Conservation (phyloP, 2,329 filamentous ascomycete genomes). For the Cryphonectria radicalis region DNA sequence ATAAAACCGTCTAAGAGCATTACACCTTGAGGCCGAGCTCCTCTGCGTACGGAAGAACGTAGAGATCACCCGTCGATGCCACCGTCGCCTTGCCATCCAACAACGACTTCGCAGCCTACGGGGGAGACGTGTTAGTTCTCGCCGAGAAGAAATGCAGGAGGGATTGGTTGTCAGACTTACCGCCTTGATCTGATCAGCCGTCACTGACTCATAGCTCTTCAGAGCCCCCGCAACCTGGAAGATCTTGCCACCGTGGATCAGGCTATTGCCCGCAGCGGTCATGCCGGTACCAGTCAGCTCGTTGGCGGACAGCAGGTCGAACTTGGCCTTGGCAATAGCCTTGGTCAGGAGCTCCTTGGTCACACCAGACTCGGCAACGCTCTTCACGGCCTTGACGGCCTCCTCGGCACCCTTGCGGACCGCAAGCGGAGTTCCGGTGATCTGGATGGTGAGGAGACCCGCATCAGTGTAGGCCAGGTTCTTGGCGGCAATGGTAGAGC, state of each 20-base stretch:
- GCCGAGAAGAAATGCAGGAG: not conserved
- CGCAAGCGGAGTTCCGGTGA: constrained; percentile 74
- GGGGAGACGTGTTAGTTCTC: constrained; percentile 37
- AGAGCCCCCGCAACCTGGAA: constrained; percentile 82
- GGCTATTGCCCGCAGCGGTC: constrained; percentile 80
- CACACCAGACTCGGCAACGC: constrained; percentile 74
- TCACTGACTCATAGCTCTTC: constrained; percentile 79
- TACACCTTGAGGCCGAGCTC: constrained; percentile 96
- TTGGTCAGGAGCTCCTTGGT: constrained; percentile 87
- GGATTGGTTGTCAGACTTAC: constrained; percentile 56
- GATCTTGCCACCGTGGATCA: constrained; percentile 79
- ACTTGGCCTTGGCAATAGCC: constrained; percentile 91
- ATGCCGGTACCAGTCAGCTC: constrained; percentile 79
- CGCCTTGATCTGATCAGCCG: constrained; percentile 80
- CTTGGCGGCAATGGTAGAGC: constrained; percentile 71
- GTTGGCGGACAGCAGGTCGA: constrained; percentile 81
- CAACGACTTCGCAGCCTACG: constrained; percentile 83
- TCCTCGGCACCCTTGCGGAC: constrained; percentile 76
- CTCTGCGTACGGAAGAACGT: constrained; percentile 87
- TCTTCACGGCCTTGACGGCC: constrained; percentile 81
- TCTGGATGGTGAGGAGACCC: constrained; percentile 82
- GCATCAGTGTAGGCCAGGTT: constrained; percentile 92
- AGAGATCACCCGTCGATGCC: constrained; percentile 87
- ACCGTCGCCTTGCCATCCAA: constrained; percentile 89
- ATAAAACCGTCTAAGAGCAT: constrained; percentile 41